Base-by-base conservation (phyloP, 2,329 filamentous ascomycete genomes). In the Didymella sp. region DNA sequence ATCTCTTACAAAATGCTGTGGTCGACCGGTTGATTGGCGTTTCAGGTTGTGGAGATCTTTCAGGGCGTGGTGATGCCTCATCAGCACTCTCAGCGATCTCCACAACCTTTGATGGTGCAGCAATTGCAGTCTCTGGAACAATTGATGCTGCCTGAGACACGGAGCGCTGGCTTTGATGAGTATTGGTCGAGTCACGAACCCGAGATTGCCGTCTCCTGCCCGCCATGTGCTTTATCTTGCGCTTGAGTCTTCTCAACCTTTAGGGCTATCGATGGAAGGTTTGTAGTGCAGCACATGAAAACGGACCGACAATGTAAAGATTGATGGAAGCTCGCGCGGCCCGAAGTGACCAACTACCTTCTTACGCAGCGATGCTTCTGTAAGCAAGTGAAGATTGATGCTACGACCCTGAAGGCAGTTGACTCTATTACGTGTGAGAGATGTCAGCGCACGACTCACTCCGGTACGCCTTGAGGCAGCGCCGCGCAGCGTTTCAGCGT, bases 1-100 rank as follows among this genome's bases (percentile, higher is more conserved):
- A 77, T 19, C 54, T 65, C 37, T 60, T 63, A 67, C 74, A 77
- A 49, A 66, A 63, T 57, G 58, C 73, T 45, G 58, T 62, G 19
- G 69, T 71, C 25, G 72, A 70, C 21, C 63, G 63, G 51, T 38
- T 66, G 21, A 56, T 37, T 30, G 58, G 59, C 42, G 53, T 44
- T n/a, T 55, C 55, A 58, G 56, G 27, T 40, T 44, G 28, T 19
- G 58, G 31, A 35, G 47, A 31, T 22, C 9, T 25, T 38, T 22
- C 37, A 30, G 21, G 28, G 7, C 28, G 53, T 31, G 52, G 47
- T 33, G 62, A 64, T 51, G 40, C 49, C 48, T 60, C 55, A 45
- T 59, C 59, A 54, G 51, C 54, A 51, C 52, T 60, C 46, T 51
- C 61, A 33, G 53, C 49, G 19, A 60, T 49, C 30, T 59, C 57